Conservation (phyloP, 371 early-diverging fungal genomes). For the Rhizopus microsporus region DNA sequence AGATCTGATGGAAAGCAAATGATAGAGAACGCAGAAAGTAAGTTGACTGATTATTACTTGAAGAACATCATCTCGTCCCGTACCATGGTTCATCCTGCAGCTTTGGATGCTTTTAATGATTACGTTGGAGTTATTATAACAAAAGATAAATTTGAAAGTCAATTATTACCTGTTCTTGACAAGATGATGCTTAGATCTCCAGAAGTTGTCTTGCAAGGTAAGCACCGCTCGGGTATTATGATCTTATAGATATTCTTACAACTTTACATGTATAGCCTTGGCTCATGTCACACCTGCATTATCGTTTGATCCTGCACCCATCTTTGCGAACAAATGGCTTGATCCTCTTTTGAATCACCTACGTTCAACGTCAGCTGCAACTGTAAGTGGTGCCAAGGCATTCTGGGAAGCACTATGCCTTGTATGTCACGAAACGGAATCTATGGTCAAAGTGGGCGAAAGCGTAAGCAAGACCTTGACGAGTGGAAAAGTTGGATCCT, state of each 20-base stretch:
- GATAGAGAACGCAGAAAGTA: constrained; percentile 42
- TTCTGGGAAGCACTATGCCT: constrained; percentile 60
- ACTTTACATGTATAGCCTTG: constrained; percentile 39
- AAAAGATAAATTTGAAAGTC: constrained; percentile 50
- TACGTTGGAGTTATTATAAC: constrained; percentile 59
- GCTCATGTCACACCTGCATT: constrained; percentile 49
- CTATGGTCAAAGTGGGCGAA: constrained; percentile 62
- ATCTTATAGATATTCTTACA: background rate
- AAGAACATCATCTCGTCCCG: constrained; percentile 63
- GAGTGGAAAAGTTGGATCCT: constrained; percentile 57
- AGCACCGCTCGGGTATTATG: background rate
- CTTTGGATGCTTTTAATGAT: constrained; percentile 58
- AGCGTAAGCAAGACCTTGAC: constrained; percentile 59
- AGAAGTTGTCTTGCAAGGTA: constrained; percentile 76
- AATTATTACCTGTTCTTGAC: constrained; percentile 62
- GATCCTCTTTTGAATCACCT: constrained; percentile 69
- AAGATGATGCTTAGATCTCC: constrained; percentile 87
- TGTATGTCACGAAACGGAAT: constrained; percentile 49
- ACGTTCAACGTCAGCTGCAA: constrained; percentile 65
- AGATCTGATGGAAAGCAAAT: constrained; percentile 34
- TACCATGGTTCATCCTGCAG: constrained; percentile 49
- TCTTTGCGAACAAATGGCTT: constrained; percentile 67
- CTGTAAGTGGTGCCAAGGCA: constrained; percentile 55
- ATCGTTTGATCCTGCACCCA: constrained; percentile 61
- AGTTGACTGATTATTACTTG: constrained; percentile 63